Conservation (phyloP, 768 basidiomycete genomes). For the Glaciozyma martinii region DNA sequence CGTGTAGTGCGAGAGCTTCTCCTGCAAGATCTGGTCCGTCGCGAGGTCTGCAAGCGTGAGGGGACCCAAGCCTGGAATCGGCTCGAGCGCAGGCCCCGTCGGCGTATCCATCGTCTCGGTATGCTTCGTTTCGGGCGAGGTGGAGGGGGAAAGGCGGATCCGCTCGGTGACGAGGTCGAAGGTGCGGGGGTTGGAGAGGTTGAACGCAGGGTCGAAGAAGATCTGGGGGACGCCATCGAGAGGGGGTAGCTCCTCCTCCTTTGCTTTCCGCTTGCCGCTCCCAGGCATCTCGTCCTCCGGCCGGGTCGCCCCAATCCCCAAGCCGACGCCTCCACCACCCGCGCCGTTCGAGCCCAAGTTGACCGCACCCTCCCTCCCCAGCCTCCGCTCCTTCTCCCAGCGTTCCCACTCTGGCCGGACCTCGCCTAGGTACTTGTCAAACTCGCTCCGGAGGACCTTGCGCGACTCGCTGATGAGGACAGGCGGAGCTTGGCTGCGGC, state of each 20-base stretch:
- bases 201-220: conserved; percentile 70
- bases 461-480: conserved; percentile 53
- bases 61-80: conserved; percentile 16
- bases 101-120: not conserved
- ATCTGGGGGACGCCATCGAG: conserved; percentile 67
- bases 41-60: conserved; percentile 21
- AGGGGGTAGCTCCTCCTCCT: conserved; percentile 51
- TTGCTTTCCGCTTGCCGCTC: not conserved
- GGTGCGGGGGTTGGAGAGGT: conserved; percentile 67
- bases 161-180: conserved; percentile 69
- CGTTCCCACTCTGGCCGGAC: conserved; percentile 68
- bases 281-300: not conserved
- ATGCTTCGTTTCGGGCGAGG: conserved; percentile 13
- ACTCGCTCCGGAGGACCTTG: conserved; percentile 70
- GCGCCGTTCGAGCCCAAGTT: not conserved
- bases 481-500: conserved; percentile 39
- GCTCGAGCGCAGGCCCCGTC: conserved; percentile 12
- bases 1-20: conserved; percentile 81
- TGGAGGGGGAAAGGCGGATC: conserved; percentile 24
- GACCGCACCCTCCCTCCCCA: not conserved
- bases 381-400: conserved; percentile 42
- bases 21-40: conserved; percentile 60
- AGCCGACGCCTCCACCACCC: not conserved
- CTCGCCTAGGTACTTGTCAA: conserved; percentile 68
- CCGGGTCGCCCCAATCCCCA: not conserved